Conservation (phyloP, 2,329 filamentous ascomycete genomes). For the Alternaria sp. region DNA sequence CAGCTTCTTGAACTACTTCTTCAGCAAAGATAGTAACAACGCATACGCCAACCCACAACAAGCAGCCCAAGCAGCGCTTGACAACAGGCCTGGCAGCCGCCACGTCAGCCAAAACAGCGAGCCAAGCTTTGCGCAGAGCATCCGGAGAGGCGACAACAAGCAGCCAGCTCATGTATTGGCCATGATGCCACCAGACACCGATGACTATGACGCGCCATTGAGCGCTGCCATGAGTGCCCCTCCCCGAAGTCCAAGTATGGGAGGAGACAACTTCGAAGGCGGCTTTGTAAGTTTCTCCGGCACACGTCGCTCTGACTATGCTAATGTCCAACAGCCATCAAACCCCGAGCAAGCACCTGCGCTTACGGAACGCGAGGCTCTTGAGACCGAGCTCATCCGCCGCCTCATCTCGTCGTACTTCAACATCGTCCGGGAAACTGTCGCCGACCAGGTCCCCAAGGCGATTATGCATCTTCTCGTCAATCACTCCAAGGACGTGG, state of each 20-base stretch:
- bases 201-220: conserved; percentile 49
- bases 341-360: conserved; percentile 72
- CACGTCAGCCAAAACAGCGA: conserved; percentile 82
- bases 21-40: conserved; percentile 84
- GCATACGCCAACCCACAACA: conserved; percentile 47
- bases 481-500: conserved; percentile 97
- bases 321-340: conserved; percentile 42
- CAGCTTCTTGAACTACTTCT: conserved; percentile 98
- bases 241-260: conserved; percentile 10
- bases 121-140: conserved; percentile 81
- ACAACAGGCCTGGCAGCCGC: conserved; percentile 56
- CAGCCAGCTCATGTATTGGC: conserved; percentile 51
- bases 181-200: conserved; percentile 48
- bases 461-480: conserved; percentile 98
- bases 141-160: conserved; percentile 72
- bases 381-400: conserved; percentile 97
- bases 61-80: conserved; percentile 49
- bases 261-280: conserved; percentile 49
- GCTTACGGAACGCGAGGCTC: conserved; percentile 91
- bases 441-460: conserved; percentile 97
- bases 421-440: conserved; percentile 98
- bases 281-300: conserved; percentile 63
- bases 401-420: conserved; percentile 98
- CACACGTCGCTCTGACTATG: neutral
- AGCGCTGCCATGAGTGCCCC: conserved; percentile 33